Conservation (phyloP, 805 yeast genomes). For the Blastobotrys peoriensis region DNA sequence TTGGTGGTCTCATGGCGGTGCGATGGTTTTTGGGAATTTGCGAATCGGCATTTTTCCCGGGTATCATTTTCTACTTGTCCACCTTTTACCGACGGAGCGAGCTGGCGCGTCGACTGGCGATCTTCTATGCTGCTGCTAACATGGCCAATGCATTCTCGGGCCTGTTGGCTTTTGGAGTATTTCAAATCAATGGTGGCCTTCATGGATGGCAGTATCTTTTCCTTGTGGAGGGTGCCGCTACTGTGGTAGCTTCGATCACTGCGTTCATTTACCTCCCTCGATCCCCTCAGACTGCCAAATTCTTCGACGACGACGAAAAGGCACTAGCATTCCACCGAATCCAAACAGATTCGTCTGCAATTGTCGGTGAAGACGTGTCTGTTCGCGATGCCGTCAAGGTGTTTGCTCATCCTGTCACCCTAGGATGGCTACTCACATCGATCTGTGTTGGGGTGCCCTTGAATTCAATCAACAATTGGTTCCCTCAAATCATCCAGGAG, state of each 20-base stretch:
- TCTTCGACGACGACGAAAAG: slow-evolving; percentile 39
- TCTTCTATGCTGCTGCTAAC: slow-evolving; percentile 47
- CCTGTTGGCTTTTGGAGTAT: slow-evolving; percentile 45
- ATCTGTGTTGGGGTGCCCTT: slow-evolving; percentile 44
- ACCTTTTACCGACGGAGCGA: slow-evolving; percentile 44
- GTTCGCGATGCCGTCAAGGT: slow-evolving; percentile 39
- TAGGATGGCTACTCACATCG: slow-evolving; percentile 42
- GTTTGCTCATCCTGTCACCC: slow-evolving; percentile 40
- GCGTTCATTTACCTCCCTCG: slow-evolving; percentile 37
- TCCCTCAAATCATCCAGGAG: slow-evolving; percentile 48
- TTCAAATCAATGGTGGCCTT: slow-evolving; percentile 36
- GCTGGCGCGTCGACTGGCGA: slow-evolving; percentile 42
- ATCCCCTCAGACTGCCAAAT: slow-evolving; percentile 32
- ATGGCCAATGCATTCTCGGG: slow-evolving; percentile 57
- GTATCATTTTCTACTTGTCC: slow-evolving; percentile 42
- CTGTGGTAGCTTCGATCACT: slow-evolving; percentile 33
- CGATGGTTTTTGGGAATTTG: slow-evolving; percentile 47
- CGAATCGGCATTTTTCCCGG: slow-evolving; percentile 49
- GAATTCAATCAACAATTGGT: slow-evolving; percentile 44
- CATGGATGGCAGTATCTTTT: slow-evolving; percentile 46
- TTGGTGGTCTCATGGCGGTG: slow-evolving; percentile 39
- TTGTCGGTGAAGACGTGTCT: slow-evolving; percentile 32
- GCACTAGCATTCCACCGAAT: slow-evolving; percentile 43
- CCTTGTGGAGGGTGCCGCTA: slow-evolving; percentile 40
- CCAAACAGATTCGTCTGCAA: slow-evolving; percentile 41